A percentile compares a stretch with the other conserved stretches of the same genome.
These are phyloP conservation scores for Plantago ovata DNA, from an alignment of 257 asterid species.

Conservation along the genomic window DNA sequence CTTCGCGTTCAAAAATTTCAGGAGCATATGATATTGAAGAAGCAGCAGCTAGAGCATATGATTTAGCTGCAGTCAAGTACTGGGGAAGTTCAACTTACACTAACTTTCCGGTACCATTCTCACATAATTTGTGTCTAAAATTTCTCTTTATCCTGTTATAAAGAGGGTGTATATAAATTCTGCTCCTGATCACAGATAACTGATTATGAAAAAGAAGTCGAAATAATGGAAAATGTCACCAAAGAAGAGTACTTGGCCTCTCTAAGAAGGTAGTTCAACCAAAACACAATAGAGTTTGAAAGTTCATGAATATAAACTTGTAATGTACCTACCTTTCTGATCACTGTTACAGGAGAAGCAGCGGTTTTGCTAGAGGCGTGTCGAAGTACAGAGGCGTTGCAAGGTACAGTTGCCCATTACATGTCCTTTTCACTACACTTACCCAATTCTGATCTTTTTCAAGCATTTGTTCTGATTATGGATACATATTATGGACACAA, in stretches of 20 bases:
- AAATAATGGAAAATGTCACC: conserved; percentile 55
- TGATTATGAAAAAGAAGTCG: conserved; percentile 58
- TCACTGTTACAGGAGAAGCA: conserved; percentile 56
- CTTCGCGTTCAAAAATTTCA: neutral
- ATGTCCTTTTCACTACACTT: neutral
- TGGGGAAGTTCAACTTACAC: conserved; percentile 78
- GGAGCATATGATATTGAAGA: conserved; percentile 89
- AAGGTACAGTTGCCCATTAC: conserved; percentile 41
- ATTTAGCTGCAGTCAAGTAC: conserved; percentile 78
- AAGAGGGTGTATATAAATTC: neutral
- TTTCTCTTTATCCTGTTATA: neutral
- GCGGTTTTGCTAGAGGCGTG: conserved; percentile 76
- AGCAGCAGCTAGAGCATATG: conserved; percentile 90
- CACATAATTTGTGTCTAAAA: neutral
- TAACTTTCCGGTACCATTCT: conserved; percentile 59
- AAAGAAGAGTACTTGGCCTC: conserved; percentile 74
- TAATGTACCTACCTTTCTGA: neutral
- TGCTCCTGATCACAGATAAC: conserved; percentile 30
- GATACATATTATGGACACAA: neutral
- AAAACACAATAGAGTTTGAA: neutral
- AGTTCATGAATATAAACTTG: neutral
- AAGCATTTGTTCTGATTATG: conserved; percentile 12
- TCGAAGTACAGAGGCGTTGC: conserved; percentile 84
- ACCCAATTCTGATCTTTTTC: neutral
- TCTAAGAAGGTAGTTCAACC: conserved; percentile 52